These are phyloP conservation scores for Ochetophila trinervis DNA, from an alignment of 306 rosid genomes.

Conservation along the genomic window DNA sequence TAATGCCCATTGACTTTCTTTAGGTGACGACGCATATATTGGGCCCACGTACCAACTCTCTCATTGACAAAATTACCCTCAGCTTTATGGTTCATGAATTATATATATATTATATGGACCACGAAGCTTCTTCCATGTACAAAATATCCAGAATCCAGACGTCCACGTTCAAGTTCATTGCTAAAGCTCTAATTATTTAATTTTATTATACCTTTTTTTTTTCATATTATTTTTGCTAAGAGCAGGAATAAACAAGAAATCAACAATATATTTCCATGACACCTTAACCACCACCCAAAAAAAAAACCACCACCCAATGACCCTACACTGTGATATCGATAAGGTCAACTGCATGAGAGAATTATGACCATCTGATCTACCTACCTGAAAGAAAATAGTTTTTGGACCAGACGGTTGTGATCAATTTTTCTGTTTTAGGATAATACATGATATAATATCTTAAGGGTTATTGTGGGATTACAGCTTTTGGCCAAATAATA, in stretches of 20 bases:
- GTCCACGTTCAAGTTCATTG: constrained; percentile 23
- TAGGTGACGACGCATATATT: neutral
- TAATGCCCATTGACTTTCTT: constrained; percentile 30
- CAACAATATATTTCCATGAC: constrained; percentile 1
- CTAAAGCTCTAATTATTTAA: neutral
- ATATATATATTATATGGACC: too few species aligned
- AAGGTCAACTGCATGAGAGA: neutral
- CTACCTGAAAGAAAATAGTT: neutral
- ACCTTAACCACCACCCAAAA: constrained; percentile 32
- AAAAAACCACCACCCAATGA: too few species aligned
- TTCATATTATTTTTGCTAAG: neutral
- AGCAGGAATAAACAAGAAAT: constrained; percentile 15
- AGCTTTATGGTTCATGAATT: too few species aligned
- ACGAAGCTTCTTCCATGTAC: constrained; percentile 22
- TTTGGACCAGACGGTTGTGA: constrained; percentile 3
- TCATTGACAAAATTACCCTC: constrained; percentile 23
- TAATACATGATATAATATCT: neutral
- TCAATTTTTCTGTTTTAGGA: neutral
- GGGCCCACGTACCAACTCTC: constrained; percentile 30
- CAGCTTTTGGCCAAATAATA: neutral
- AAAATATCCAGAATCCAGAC: too few species aligned
- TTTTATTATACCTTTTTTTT: too few species aligned
- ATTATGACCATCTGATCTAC: neutral
- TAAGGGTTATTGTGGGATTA: neutral
- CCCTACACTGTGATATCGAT: neutral